Evolutionary conservation across 192 early-diverging fungal genomes (phyloP).

Genomic region (Pilobolus umbonatus): DNA sequence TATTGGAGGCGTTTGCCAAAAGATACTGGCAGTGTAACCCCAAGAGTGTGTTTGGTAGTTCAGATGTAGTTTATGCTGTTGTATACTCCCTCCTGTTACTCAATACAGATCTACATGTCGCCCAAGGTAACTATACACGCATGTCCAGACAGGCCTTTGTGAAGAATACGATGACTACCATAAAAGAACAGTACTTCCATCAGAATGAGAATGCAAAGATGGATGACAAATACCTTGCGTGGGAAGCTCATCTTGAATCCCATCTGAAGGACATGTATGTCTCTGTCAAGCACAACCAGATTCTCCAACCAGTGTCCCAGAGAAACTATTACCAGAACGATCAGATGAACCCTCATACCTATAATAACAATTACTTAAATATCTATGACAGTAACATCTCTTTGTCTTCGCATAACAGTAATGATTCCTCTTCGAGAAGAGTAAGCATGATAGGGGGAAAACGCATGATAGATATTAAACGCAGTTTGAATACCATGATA

Average conservation of each 20-base stretch:
- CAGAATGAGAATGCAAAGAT: constrained; percentile 5
- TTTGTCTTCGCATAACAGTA: too few relatives aligned
- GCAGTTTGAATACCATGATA: constrained; percentile 24
- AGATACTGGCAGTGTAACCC: constrained; percentile 84
- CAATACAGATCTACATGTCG: constrained; percentile 92
- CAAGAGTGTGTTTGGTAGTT: constrained; percentile 42
- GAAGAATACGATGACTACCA: constrained; percentile 58
- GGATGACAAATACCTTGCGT: constrained; percentile 34
- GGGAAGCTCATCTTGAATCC: constrained; percentile 52
- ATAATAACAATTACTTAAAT: too few relatives aligned
- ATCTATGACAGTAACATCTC: too few relatives aligned
- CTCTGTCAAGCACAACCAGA: constrained; percentile 56
- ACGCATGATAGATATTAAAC: constrained; percentile 21
- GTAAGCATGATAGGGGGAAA: constrained; percentile 15
- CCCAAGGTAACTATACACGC: constrained; percentile 61
- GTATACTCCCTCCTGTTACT: constrained; percentile 82
- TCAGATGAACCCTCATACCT: not conserved
- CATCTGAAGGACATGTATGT: constrained; percentile 58
- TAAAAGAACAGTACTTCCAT: constrained; percentile 30
- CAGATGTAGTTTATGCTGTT: constrained; percentile 70
- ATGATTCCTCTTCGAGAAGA: constrained; percentile 1
- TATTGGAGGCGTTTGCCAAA: constrained; percentile 78
- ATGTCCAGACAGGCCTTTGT: constrained; percentile 76
- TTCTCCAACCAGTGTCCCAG: constrained; percentile 37
- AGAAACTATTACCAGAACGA: not conserved